Percentiles rank a stretch among this genome's conserved stretches.
Evolutionary conservation across 495 filamentous ascomycete species (phyloP).

Genomic region (Aspergillus sparsus): DNA sequence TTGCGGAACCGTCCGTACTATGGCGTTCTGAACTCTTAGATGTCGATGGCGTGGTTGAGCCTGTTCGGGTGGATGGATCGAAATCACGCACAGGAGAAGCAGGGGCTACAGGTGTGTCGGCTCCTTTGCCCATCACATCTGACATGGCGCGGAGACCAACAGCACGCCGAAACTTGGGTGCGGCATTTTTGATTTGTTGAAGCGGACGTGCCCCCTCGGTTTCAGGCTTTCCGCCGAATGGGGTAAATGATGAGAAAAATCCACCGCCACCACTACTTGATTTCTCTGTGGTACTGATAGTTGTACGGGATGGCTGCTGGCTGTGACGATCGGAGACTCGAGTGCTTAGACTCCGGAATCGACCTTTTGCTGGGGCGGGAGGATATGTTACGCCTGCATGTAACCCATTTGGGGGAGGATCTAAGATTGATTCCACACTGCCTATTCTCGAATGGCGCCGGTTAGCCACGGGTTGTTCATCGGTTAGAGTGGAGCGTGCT

Average conservation of each 20-base stretch:
- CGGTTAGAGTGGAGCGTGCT: conserved; percentile 69
- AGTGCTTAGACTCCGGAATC: conserved; percentile 50
- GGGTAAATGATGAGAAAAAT: conserved; percentile 52
- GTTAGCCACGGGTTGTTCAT: conserved; percentile 60
- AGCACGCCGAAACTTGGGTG: conserved; percentile 51
- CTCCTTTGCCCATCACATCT: conserved; percentile 56
- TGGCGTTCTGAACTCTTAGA: conserved; percentile 78
- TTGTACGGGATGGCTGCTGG: conserved; percentile 54
- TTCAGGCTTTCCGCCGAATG: conserved; percentile 43
- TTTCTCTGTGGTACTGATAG: conserved; percentile 43
- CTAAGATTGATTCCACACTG: conserved; percentile 63
- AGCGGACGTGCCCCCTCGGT: conserved; percentile 51
- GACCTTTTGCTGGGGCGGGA: conserved; percentile 42
- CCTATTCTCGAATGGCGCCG: conserved; percentile 77
- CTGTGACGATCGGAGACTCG: conserved; percentile 35
- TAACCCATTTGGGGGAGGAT: conserved; percentile 40
- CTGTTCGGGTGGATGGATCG: conserved; percentile 70
- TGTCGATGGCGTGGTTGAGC: conserved; percentile 84
- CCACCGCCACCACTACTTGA: conserved; percentile 49
- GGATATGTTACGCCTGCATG: conserved; percentile 63
- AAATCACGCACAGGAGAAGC: conserved; percentile 66
- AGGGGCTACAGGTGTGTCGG: conserved; percentile 37
- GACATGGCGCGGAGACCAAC: conserved; percentile 78
- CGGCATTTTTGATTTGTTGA: conserved; percentile 40
- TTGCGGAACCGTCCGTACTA: conserved; percentile 61